Evolutionary conservation across 2,329 filamentous ascomycete genomes (phyloP).

Genomic region (Paraphaeosphaeria sporulosa): DNA sequence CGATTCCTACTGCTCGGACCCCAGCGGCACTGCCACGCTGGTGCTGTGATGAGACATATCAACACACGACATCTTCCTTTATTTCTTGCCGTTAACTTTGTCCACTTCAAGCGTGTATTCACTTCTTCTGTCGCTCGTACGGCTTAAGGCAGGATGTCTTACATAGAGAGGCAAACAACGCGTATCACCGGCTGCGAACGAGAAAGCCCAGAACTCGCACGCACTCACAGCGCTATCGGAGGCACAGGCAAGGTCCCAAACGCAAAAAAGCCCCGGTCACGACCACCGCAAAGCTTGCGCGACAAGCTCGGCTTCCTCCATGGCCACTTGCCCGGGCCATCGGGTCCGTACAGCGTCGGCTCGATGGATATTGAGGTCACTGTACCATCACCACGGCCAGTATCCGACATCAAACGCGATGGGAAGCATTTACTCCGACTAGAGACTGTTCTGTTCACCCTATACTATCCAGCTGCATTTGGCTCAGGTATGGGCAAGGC

Average conservation of each 20-base stretch:
- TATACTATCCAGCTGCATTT: slow-evolving; percentile 70
- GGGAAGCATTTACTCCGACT: slow-evolving; percentile 59
- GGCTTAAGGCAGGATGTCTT: slow-evolving; percentile 25
- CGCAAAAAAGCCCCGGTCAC: slow-evolving; percentile 57
- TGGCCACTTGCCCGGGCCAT: slow-evolving; percentile 57
- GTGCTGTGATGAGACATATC: background rate
- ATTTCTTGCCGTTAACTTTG: background rate
- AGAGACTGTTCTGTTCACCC: slow-evolving; percentile 68
- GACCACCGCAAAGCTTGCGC: slow-evolving; percentile 56
- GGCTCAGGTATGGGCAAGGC: slow-evolving; percentile 49
- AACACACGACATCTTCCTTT: background rate
- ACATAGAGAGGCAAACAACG: slow-evolving; percentile 36
- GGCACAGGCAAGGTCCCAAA: slow-evolving; percentile 47
- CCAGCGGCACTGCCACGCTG: background rate
- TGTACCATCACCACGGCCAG: slow-evolving; percentile 54
- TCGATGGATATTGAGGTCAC: slow-evolving; percentile 65
- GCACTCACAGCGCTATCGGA: slow-evolving; percentile 25
- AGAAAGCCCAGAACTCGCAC: slow-evolving; percentile 17
- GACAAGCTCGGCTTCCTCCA: slow-evolving; percentile 57
- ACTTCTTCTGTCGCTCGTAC: background rate
- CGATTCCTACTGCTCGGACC: background rate
- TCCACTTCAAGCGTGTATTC: background rate
- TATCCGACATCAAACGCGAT: slow-evolving; percentile 60
- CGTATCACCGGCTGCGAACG: slow-evolving; percentile 37
- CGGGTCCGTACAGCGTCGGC: slow-evolving; percentile 59